Conservation (phyloP, 2,329 filamentous ascomycete genomes). For the Penicillium sp. region DNA sequence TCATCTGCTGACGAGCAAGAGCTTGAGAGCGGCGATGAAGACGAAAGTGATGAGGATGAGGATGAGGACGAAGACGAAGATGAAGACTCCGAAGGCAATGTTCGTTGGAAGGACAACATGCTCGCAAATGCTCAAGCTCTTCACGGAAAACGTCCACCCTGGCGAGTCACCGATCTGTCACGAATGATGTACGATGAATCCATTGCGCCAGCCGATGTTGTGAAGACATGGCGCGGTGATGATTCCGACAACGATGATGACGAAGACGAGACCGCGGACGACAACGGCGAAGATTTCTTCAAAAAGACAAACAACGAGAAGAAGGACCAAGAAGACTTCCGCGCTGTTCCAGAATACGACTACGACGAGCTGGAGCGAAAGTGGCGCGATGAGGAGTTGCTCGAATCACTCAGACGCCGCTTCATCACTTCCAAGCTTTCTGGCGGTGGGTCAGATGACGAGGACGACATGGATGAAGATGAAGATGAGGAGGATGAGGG, state of each 20-base stretch:
- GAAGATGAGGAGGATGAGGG: conserved; percentile 67
- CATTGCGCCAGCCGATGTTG: conserved; percentile 71
- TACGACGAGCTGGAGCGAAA: conserved; percentile 79
- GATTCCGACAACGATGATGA: conserved; percentile 60
- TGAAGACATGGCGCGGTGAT: conserved; percentile 77
- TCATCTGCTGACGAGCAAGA: conserved; percentile 64
- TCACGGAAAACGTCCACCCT: conserved; percentile 70
- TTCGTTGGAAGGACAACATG: conserved; percentile 89
- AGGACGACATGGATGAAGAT: conserved; percentile 51
- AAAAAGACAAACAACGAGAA: conserved; percentile 55
- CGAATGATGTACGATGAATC: conserved; percentile 86
- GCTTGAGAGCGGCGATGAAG: conserved; percentile 50
- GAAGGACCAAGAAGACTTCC: conserved; percentile 65
- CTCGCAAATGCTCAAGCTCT: conserved; percentile 70
- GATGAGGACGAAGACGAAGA: conserved; percentile 56
- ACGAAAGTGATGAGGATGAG: conserved; percentile 46
- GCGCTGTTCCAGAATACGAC: conserved; percentile 75
- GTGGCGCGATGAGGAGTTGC: conserved; percentile 77
- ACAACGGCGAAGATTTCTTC: conserved; percentile 68
- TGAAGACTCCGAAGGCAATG: conserved; percentile 63
- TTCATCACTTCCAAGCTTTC: conserved; percentile 72
- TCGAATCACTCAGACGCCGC: conserved; percentile 71
- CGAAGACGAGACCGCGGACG: conserved; percentile 56
- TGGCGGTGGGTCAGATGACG: conserved; percentile 55
- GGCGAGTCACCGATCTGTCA: conserved; percentile 78